phyloP scores from a whole-genome alignment of 768 basidiomycete species.

The Ephemerocybe angulata region DNA sequence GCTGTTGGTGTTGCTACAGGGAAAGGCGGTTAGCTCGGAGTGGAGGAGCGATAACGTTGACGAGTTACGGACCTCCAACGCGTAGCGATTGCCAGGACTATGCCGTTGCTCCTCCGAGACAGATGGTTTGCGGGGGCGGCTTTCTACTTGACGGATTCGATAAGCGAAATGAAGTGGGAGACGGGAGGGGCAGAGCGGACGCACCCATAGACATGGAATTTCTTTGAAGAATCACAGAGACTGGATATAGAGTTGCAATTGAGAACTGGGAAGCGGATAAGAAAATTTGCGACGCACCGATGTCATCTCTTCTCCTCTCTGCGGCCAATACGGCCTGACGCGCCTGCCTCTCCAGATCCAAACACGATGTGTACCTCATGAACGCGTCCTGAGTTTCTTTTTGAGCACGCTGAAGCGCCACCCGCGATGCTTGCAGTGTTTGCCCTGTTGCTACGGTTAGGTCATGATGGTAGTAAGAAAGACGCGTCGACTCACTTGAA shows the following conservation, averaged over 20 bases:
- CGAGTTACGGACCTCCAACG: slow-evolving; percentile 33
- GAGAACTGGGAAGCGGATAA: slow-evolving; percentile 15
- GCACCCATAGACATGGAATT: slow-evolving; percentile 30
- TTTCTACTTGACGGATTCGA: slow-evolving; percentile 23
- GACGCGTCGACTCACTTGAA: slow-evolving; percentile 45
- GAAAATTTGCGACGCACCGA: slow-evolving; percentile 33
- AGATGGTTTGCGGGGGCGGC: slow-evolving; percentile 51
- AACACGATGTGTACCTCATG: slow-evolving; percentile 61
- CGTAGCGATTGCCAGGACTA: slow-evolving; percentile 44
- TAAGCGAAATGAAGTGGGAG: slow-evolving; percentile 1
- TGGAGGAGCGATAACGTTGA: slow-evolving; percentile 5
- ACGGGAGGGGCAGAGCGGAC: slow-evolving; percentile 15
- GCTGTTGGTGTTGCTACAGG: slow-evolving; percentile 18
- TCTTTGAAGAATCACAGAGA: slow-evolving; percentile 44
- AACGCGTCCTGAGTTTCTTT: slow-evolving; percentile 73
- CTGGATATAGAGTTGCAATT: slow-evolving; percentile 25
- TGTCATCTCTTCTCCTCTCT: slow-evolving; percentile 69
- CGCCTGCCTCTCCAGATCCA: slow-evolving; percentile 66
- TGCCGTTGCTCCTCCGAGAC: slow-evolving; percentile 46
- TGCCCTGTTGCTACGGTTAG: slow-evolving; percentile 37
- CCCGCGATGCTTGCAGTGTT: slow-evolving; percentile 59
- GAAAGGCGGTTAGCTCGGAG: background rate
- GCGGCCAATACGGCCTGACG: slow-evolving; percentile 58
- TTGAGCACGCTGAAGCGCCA: slow-evolving; percentile 58
- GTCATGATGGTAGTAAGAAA: slow-evolving; percentile 12